Evolutionary conservation across 805 yeast species (phyloP).

Genomic region (Ogataea zsoltii): DNA sequence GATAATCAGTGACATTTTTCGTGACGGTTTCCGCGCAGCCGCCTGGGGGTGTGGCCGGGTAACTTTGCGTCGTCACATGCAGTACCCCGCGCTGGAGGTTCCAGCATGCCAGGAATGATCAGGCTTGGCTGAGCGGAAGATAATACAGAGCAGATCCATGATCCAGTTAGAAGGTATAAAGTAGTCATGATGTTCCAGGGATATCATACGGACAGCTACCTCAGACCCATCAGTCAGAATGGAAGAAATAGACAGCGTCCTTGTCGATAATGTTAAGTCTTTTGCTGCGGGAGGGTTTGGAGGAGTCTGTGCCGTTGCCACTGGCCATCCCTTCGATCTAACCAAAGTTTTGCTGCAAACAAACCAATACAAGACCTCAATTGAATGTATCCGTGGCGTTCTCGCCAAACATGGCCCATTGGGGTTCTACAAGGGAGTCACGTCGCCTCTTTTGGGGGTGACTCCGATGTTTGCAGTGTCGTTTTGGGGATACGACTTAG

Average conservation of each 20-base stretch:
- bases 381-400: constrained; percentile 69
- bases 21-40: constrained; percentile 4
- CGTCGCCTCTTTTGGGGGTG: constrained; percentile 93
- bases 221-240: constrained; percentile 9
- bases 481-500: constrained; percentile 97
- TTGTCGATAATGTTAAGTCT: constrained; percentile 80
- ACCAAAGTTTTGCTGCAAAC: constrained; percentile 92
- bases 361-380: constrained; percentile 60
- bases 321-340: constrained; percentile 96
- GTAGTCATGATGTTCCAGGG: not conserved
- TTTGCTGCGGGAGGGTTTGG: constrained; percentile 95
- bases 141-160: constrained; percentile 1
- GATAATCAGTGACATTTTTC: not conserved
- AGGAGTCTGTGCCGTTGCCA: constrained; percentile 91
- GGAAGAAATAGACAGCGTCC: constrained; percentile 36
- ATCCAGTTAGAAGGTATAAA: not conserved
- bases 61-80: constrained; percentile 2
- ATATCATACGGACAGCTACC: not conserved
- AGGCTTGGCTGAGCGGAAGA: constrained; percentile 2
- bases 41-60: constrained; percentile 5
- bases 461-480: constrained; percentile 98
- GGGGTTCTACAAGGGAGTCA: constrained; percentile 91
- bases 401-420: constrained; percentile 69
- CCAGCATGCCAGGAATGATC: not conserved
- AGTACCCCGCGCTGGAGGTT: constrained; percentile 2